Evolutionary conservation across 164 flowering plant genomes (phyloP), one percentile per base, ranked within the genome.

Genomic region (Aristolochia californica): DNA sequence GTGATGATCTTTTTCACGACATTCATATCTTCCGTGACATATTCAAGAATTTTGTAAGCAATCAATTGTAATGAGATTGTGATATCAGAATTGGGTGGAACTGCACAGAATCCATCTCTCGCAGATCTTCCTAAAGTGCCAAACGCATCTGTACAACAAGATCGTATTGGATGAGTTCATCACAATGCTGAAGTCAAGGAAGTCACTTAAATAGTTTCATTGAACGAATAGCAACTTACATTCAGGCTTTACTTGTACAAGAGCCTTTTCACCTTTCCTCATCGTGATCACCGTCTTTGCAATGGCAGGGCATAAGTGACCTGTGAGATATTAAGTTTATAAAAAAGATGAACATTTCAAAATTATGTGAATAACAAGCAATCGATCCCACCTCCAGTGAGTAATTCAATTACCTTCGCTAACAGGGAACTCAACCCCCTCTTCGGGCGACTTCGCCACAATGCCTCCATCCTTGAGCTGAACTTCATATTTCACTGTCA

Each of bases 191-290:
- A 17, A 20, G 50, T 5, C 15, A 20, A 47, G 0, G 20, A 5
- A 17, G 10, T 1, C 5, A 17, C 50, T n/a, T 47, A 47, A 47
- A 20, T 47, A 20, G 18, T 16, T 47, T 16, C 50, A 47, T 47
- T 20, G 8, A 25, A 54, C 43, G 14, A 17, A 24, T 14, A 1
- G 28, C 14, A 23, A 62, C 77, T 24, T 56, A 74, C 74, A 74
- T 56, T 59, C 23, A 25, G 77, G 72, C 26, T 67, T 55, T 48
- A 70, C 77, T 47, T 57, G 60, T 43, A 74, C 38, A 56, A 60
- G 49, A 8, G 63, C 77, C 48, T 65, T 60, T 57, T 74, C 77
- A 48, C 71, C 74, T 28, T 70, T 74, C 57, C 73, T 68, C 77
- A 74, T 67, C n/a, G 74, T 74, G 11, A 67, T 66, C 22, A 74